Evolutionary conservation across 2,329 filamentous ascomycete species (phyloP), one percentile per base, ranked within the genome.

Genomic region (Calonectria hongkongensis): DNA sequence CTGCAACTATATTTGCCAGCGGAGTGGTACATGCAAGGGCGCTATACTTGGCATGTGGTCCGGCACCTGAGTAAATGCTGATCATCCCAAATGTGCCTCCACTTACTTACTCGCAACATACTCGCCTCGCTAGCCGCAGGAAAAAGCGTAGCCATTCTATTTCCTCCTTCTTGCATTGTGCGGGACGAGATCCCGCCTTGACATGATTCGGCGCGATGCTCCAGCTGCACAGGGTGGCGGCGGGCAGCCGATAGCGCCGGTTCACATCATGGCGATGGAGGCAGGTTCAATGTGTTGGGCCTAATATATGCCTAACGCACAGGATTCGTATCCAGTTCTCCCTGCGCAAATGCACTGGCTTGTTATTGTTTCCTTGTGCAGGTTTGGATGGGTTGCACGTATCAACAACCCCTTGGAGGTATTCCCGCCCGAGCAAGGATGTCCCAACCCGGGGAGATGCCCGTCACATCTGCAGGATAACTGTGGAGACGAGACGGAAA

Each of bases 1-100:
- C 36, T 71, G 51, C 54, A 62, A 43, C 54, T 66, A 50, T 45
- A 66, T 62, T 54, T 60, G 63, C 54, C 68, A 71, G 48, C 47
- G 21, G 18, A 21, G 66, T 39, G 27, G 36, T 64, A 58, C 36
- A 69, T 69, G 66, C 66, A 69, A 69, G 56, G 58, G 58, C 66
- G 45, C 7, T n/a, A 18, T 54, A 18, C 33, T 64, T 62, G 47
- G 66, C 33, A 51, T 36, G 15, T 43, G 15, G 27, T 25, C 4
- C 41, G 36, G 18, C 16, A 43, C 27, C 21, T 36, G 27, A 28
- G 43, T 33, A 63, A 48, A 56, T 39, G 28, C 58, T 54, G 58
- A 51, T 50, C 56, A 63, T 63, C 25, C 25, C n/a, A 13, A 47
- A 63, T 41, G 25, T 27, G 27, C 58, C 41, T 47, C 39, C 41